A percentile compares a stretch with the other conserved stretches of the same genome.
These are phyloP conservation scores for Fraxinus velutina DNA, from an alignment of 305 asterid species.

Conservation along the genomic window DNA sequence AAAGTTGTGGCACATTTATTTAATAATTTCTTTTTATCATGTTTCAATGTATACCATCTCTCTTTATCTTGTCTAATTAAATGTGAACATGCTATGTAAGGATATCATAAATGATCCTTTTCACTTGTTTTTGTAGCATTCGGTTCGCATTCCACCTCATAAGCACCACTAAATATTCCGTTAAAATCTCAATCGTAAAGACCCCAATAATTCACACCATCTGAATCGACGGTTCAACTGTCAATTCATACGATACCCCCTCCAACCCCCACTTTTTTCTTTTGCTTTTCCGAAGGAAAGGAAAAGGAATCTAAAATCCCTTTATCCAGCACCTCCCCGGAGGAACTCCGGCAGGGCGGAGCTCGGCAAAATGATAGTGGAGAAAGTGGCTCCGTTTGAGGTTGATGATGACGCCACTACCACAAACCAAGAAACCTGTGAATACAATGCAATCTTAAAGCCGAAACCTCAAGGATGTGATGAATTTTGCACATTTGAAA, in stretches of 20 bases:
- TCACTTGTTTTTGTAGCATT: neutral
- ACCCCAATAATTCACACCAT: slow-evolving; percentile 16
- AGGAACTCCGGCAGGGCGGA: slow-evolving; percentile 26
- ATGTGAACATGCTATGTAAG: neutral
- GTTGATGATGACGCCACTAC: slow-evolving; percentile 10
- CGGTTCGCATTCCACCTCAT: neutral
- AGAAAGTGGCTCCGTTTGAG: slow-evolving; percentile 17
- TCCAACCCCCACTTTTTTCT: slow-evolving; percentile 13
- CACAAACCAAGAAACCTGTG: slow-evolving; percentile 10
- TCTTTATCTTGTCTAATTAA: neutral
- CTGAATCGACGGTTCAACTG: slow-evolving; percentile 21
- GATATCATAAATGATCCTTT: neutral
- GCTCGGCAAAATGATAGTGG: slow-evolving; percentile 33
- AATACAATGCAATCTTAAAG: slow-evolving; percentile 17
- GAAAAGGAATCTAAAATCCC: neutral
- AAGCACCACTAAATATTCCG: slow-evolving; percentile 15
- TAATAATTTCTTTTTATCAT: neutral
- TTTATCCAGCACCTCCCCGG: slow-evolving; percentile 16
- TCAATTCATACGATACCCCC: slow-evolving; percentile 17
- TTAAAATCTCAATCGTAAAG: slow-evolving; percentile 14
- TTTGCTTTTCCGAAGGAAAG: neutral
- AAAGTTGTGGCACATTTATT: neutral
- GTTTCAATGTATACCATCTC: neutral
- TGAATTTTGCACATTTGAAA: neutral
- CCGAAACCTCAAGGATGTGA: slow-evolving; percentile 26